Evolutionary conservation across 768 basidiomycete genomes (phyloP).

Genomic region (Sarcodon sp.): DNA sequence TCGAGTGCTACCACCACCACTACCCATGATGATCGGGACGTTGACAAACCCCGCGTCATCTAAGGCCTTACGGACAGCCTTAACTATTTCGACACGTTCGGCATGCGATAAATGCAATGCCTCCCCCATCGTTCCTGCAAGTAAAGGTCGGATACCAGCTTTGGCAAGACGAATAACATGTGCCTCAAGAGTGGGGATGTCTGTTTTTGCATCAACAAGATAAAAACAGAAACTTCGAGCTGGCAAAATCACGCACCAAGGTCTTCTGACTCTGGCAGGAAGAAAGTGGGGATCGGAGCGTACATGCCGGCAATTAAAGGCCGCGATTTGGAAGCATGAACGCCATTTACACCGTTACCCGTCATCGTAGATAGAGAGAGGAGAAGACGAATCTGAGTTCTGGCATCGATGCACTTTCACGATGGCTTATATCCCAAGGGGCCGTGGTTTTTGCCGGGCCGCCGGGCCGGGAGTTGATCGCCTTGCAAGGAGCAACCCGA

Average conservation of each 20-base stretch:
- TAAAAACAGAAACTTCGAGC: too few species aligned
- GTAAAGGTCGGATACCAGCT: conserved; percentile 58
- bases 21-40: conserved; percentile 70
- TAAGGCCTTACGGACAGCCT: conserved; percentile 44
- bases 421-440: too few species aligned
- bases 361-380: too few species aligned
- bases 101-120: conserved; percentile 30
- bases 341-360: too few species aligned
- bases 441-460: too few species aligned
- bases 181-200: conserved; percentile 52
- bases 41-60: conserved; percentile 46
- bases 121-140: conserved; percentile 38
- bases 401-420: too few species aligned
- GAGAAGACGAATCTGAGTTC: too few species aligned
- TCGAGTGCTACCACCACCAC: conserved; percentile 72
- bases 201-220: conserved; percentile 16
- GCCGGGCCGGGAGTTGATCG: too few species aligned
- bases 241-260: conserved; percentile 41
- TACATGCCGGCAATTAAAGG: conserved; percentile 66
- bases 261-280: conserved; percentile 62
- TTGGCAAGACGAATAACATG: conserved; percentile 54
- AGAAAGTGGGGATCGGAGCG: conserved; percentile 83
- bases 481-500: too few species aligned
- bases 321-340: conserved; percentile 19
- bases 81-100: conserved; percentile 18